phyloP scores from a whole-genome alignment of 495 filamentous ascomycete genomes.

The Xylaria cubensis region DNA sequence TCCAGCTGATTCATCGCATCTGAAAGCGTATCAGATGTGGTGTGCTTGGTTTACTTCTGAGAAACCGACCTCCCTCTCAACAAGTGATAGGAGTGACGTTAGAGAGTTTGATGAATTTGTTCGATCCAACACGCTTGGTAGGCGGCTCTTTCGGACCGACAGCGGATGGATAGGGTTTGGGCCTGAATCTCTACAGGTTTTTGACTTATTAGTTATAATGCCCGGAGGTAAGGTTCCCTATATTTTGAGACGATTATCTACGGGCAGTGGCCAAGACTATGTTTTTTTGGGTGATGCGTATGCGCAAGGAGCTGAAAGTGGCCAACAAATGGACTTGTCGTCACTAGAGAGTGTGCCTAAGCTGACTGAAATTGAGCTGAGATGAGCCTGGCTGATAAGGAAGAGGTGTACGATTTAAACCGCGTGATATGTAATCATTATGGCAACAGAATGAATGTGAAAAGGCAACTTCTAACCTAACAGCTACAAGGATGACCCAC shows the following conservation, averaged over 20 bases:
- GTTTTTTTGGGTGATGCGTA: neutral
- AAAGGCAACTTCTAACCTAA: too few species aligned
- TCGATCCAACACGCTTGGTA: neutral
- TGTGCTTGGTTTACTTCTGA: neutral
- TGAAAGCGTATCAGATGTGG: conserved; percentile 3
- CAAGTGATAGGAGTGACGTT: neutral
- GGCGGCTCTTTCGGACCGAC: neutral
- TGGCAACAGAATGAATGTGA: too few species aligned
- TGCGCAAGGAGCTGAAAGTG: neutral
- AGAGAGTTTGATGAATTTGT: conserved; percentile 1
- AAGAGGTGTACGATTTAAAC: neutral
- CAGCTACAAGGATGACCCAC: neutral
- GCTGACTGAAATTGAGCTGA: neutral
- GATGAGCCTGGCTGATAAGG: neutral
- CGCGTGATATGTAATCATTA: neutral
- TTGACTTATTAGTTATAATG: neutral
- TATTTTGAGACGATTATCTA: neutral
- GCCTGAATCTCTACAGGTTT: neutral
- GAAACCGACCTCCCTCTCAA: neutral
- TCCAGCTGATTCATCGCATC: neutral
- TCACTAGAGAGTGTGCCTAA: neutral
- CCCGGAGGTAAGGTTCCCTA: neutral
- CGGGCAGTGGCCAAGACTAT: neutral
- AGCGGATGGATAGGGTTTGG: neutral
- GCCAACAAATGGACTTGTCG: neutral